These are phyloP conservation scores for Morella rubra DNA, from an alignment of 306 rosid species.

Conservation along the genomic window DNA sequence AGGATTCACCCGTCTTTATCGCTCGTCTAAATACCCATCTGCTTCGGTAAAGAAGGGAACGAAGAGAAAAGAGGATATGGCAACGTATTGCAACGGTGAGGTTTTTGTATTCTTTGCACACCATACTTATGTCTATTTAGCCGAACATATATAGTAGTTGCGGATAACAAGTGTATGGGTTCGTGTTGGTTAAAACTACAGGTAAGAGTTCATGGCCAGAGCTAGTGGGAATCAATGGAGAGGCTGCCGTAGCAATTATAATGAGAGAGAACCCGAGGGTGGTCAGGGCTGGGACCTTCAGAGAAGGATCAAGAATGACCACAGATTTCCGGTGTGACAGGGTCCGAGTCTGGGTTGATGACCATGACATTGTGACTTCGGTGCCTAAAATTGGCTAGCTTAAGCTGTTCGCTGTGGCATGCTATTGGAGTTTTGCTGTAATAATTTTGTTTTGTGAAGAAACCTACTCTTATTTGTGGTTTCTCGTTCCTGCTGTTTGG, in stretches of 20 bases:
- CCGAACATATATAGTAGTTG: background rate
- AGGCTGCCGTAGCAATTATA: slow-evolving; percentile 34
- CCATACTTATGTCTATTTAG: background rate
- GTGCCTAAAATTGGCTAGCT: slow-evolving; percentile 50
- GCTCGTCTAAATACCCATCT: background rate
- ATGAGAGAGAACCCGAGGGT: slow-evolving; percentile 42
- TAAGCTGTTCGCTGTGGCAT: background rate
- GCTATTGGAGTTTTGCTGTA: too few relatives aligned
- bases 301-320: slow-evolving; percentile 40
- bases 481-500: too few relatives aligned
- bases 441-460: too few relatives aligned
- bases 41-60: background rate
- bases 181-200: background rate
- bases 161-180: background rate
- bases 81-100: background rate
- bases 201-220: slow-evolving; percentile 63
- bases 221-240: slow-evolving; percentile 45
- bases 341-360: slow-evolving; percentile 50
- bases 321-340: slow-evolving; percentile 46
- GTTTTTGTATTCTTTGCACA: background rate
- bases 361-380: slow-evolving; percentile 22
- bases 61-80: background rate
- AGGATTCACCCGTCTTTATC: background rate
- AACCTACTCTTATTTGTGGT: too few relatives aligned
- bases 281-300: slow-evolving; percentile 32